Evolutionary conservation across 306 rosid species (phyloP), one percentile per base, ranked within the genome.

Genomic region (Ziziphus jujuba): DNA sequence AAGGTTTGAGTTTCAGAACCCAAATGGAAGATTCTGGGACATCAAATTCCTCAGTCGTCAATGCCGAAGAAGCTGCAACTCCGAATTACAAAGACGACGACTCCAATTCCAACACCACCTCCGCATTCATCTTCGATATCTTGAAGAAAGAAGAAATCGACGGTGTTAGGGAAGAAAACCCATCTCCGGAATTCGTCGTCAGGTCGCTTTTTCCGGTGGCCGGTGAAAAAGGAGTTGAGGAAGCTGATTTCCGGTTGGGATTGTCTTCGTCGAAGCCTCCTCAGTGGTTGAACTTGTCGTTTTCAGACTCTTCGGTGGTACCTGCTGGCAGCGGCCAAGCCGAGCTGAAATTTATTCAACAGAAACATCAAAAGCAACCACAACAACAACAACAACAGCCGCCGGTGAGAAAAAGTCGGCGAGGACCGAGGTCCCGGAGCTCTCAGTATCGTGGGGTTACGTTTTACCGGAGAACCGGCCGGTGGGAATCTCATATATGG

Each of bases 401-500:
- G 23, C 56, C 67, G 34, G 72, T 62, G 40, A 71, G 78, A 76
- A 84, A 84, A 45, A 84, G 85, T 33, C 69, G 88, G 33, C 79
- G 88, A 17, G 88, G 88, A 12, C 88, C 88, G 3, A 59, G 85
- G 49, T 84, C 88, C 36, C 76, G 85, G 77, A 84, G 88, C 76
- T 84, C 88, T 6, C 85, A 84, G 81, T 84, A 84, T 72, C 81
- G 88, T 7, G 88, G 88, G 34, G 88, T 84, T 9, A 84, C 88
- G 49, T 84, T 84, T 66, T 84, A 84, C 79, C 75, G 85, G 70
- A 69, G 88, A 49, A 84, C 89, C 9, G 89, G 89, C 58, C 81
- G 89, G 66, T 84, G 89, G 89, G 89, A 84, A 58, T 84, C 89
- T n/a, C 89, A 84, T 70, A 84, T 84, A 57, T 84, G 89, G 89